Base-by-base conservation (phyloP, 305 asterid genomes). In the Lippia alba region DNA sequence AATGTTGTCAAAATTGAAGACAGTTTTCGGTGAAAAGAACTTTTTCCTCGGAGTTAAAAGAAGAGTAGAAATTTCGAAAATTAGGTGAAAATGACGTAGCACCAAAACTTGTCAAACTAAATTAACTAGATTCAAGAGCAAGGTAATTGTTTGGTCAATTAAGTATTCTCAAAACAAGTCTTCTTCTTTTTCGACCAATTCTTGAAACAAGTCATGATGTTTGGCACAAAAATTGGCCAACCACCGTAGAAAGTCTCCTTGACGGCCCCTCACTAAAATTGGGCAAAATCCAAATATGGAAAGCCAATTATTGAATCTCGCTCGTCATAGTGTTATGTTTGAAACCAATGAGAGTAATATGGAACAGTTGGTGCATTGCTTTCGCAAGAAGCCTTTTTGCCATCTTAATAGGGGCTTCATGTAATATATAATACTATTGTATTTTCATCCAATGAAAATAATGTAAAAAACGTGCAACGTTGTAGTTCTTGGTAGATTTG, bases 201-300 rank as follows among this genome's bases (percentile, higher is more conserved):
- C 30, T 24, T 36, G 41, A 36, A 36, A 36, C 57, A 17, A 76
- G 48, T 8, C 50, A 39, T 66, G 34, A 39, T 66, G 34, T 60
- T 46, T 61, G 63, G 74, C 24, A 53, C 61, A 72, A 61, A 72
- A 16, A 36, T 66, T 32, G 63, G 40, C 76, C 74, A 72, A 67
- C 78, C 61, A 67, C 62, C 70, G 56, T 4, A 36, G 41, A 3
- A 61, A 40, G 59, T 48, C 50, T 56, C 48, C 19, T 57, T 61
- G 44, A 36, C 55, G 36, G 64, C 46, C 64, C 61, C 40, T 6
- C 5, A 57, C 45, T 63, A 70, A 56, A 17, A 39, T 57, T 57
- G 48, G 57, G 56, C 15, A 24, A 1, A 36, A 56, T 39, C 70
- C 44, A 46, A 53, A 24, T 19, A 39, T 30, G 44, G 24, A 60